Evolutionary conservation across 495 filamentous ascomycete species (phyloP), one percentile per base, ranked within the genome.

Genomic region (Penicillium flavigenum): DNA sequence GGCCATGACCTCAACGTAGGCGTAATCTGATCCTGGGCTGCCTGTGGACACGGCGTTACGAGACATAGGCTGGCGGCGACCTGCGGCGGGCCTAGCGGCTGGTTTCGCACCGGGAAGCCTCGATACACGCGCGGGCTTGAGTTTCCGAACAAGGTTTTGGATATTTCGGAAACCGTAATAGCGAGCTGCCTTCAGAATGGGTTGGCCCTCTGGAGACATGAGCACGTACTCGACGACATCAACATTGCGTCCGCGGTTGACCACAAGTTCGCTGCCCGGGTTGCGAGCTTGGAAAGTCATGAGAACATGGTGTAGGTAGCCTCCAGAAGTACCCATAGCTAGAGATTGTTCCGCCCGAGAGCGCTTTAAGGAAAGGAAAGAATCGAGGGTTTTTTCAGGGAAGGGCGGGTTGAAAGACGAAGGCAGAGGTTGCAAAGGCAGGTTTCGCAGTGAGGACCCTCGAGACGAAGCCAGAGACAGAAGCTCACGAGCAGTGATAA

Each of bases 131-230:
- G 86, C 82, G 1, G 94, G 94, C 64, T 95, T 96, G 42, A 98
- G 73, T 55, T 88, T 85, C 5, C 94, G 83, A 27, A 98, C 95
- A 16, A 98, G 81, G 61, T 98, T 98, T 69, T 97, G 93, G 59
- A 98, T 98, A 62, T 98, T 98, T 32, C 93, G 82, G 76, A 98
- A 98, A 3, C 94, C 94, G 66, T 98, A 98, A 66, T 91, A 98
- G 49, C 94, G 84, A 17, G 92, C 92, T 27, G 90, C 86, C 63
- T 86, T 89, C 75, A 96, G 83, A 12, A 96, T 63, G 2, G 80
- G 72, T 43, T 85, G 73, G 2, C 82, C 83, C 2, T 76, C 74
- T 27, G 73, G 49, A 3, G 73, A 73, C 36, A 80, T 74, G 38
- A 96, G 76, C 5, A 80, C 73, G 66, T 91, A 96, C 47, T 98